Evolutionary conservation across 805 yeast species (phyloP).

Genomic region (Pichia nanzhaoensis): DNA sequence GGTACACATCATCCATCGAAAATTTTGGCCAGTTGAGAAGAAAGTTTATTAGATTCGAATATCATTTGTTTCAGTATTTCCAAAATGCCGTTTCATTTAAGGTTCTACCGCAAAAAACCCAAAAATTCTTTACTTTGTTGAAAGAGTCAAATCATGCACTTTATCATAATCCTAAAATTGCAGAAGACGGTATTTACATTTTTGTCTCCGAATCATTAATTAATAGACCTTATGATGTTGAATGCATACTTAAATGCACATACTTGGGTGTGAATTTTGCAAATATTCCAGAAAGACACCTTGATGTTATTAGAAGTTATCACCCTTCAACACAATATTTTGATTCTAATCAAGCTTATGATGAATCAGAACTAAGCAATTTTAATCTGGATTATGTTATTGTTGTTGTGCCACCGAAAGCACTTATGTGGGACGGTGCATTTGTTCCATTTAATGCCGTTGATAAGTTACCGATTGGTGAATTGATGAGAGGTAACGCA

Average conservation of each 20-base stretch:
- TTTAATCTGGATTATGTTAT: conserved; percentile 48
- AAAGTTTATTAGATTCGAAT: conserved; percentile 71
- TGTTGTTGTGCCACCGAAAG: conserved; percentile 72
- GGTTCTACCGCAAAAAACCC: conserved; percentile 42
- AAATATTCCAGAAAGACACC: conserved; percentile 29
- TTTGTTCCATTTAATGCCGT: conserved; percentile 47
- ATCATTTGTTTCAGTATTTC: conserved; percentile 58
- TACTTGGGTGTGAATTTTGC: conserved; percentile 46
- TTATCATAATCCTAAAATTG: conserved; percentile 59
- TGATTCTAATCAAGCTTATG: conserved; percentile 7
- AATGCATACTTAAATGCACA: conserved; percentile 38
- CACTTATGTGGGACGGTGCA: conserved; percentile 87
- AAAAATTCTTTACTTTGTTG: conserved; percentile 49
- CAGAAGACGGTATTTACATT: conserved; percentile 69
- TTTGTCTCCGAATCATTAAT: conserved; percentile 62
- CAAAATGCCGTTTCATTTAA: conserved; percentile 65
- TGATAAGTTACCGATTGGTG: conserved; percentile 42
- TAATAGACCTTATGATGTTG: conserved; percentile 36
- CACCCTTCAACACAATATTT: conserved; percentile 19
- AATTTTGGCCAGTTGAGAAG: conserved; percentile 73
- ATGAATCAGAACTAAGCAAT: conserved; percentile 9
- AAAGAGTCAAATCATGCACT: conserved; percentile 66
- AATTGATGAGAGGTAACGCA: conserved; percentile 61
- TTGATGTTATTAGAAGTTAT: conserved; percentile 26
- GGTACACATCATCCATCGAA: conserved; percentile 63